Base-by-base conservation (phyloP, 2,329 filamentous ascomycete species). In the Talaromyces islandicus region DNA sequence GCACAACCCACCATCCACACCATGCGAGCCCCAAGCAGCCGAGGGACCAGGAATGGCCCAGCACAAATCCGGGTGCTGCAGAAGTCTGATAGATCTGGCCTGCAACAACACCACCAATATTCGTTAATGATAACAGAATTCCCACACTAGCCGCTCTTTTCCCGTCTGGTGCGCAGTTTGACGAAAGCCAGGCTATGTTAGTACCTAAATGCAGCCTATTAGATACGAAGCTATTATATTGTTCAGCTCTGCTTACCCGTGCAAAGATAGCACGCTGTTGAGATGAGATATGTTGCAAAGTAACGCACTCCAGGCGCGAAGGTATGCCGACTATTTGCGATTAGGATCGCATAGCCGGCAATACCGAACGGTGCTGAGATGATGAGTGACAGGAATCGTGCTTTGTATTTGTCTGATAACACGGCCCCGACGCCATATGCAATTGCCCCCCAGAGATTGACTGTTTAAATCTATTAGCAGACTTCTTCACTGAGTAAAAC, bases 241-340 rank as follows among this genome's bases (percentile, higher is more conserved):
- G 12, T 4, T 46, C 19, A 24, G 43, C 24, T 38, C 43, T 21
- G 24, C 43, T 46, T 5, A 46, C 82, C 82, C 12, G 84, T 81
- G 7, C 75, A 74, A 14, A 85, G 80, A 65, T 92, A 93, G 2
- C 93, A 70, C 0, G 89, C 90, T 62, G 85, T 81, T 0, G 89
- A 89, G 0, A 92, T 84, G n/a, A 93, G 75, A 71, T 92, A 88
- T 63, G 88, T 91, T 1, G 85, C 89, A 64, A 90, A 88, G 67
- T 91, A 92, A 65, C 88, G 87, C 7, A 86, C 88, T 0, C 84
- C 85, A 0, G 83, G 78, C 1, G 83, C 73, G 2, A 80, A 77
- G 54, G 17, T 17, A 25, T 55, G 29, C 7, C 14, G 21, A 35
- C 35, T 27, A n/a, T 86, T 77, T 1, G 86, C 83, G 50, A 92